These are phyloP conservation scores for Lycium barbarum DNA, from an alignment of 257 asterid genomes.

Conservation along the genomic window DNA sequence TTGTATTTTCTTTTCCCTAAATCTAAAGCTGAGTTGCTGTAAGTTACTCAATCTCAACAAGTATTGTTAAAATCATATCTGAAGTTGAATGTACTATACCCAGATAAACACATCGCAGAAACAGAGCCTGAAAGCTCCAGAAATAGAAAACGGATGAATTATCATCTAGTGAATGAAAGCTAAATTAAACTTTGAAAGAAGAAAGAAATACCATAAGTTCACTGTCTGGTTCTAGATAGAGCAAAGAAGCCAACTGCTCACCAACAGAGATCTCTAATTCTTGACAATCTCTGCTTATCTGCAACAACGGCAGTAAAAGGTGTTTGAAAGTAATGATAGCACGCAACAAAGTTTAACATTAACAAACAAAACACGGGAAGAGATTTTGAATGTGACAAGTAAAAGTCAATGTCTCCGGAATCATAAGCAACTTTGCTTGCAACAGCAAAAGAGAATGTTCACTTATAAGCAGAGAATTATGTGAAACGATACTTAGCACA, in stretches of 20 bases:
- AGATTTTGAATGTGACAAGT: slow-evolving; percentile 4
- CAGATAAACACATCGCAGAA: not conserved
- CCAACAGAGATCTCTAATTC: slow-evolving; percentile 37
- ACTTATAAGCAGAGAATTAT: not conserved
- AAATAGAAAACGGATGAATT: not conserved
- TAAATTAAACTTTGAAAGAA: not conserved
- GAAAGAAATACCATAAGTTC: slow-evolving; percentile 32
- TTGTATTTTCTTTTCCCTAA: not conserved
- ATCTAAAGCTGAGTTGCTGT: not conserved
- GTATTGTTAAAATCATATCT: not conserved
- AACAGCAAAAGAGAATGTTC: not conserved
- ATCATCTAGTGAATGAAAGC: slow-evolving; percentile 14
- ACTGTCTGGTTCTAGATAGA: slow-evolving; percentile 36
- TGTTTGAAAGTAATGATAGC: slow-evolving; percentile 16
- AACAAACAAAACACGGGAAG: slow-evolving; percentile 5
- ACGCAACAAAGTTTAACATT: not conserved
- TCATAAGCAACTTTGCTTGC: slow-evolving; percentile 15
- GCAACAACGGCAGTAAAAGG: slow-evolving; percentile 20
- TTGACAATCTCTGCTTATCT: slow-evolving; percentile 39
- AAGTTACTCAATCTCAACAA: not conserved
- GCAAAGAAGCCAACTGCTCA: slow-evolving; percentile 35
- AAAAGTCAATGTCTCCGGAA: not conserved
- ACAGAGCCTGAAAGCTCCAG: not conserved
- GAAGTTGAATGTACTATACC: not conserved
- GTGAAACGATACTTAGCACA: not conserved